phyloP scores from a whole-genome alignment of 306 rosid species.

The Corylus americana region DNA sequence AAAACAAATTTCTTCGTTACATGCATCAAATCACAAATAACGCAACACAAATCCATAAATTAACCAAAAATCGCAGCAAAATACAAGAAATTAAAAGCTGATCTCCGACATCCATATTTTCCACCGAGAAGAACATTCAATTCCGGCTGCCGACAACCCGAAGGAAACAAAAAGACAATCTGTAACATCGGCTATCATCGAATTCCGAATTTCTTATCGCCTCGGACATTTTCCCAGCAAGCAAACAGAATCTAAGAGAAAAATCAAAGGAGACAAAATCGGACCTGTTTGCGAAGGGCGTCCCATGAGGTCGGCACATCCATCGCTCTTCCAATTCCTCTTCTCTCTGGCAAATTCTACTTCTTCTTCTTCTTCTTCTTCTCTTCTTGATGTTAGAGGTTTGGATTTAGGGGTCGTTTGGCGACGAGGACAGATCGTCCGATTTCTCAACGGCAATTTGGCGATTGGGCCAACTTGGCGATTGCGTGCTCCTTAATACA shows the following conservation, averaged over 20 bases:
- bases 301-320: constrained; percentile 89
- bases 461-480: background rate
- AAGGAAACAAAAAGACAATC: constrained; percentile 14
- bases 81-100: constrained; percentile 5
- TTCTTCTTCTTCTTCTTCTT: background rate
- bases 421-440: constrained; percentile 58
- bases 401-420: constrained; percentile 40
- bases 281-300: constrained; percentile 93
- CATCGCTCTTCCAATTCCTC: constrained; percentile 44
- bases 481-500: constrained; percentile 30
- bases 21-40: background rate
- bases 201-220: constrained; percentile 14
- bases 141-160: constrained; percentile 17
- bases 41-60: constrained; percentile 14
- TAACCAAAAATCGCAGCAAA: background rate
- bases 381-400: background rate
- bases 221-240: background rate
- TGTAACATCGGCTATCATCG: background rate
- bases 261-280: background rate
- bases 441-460: constrained; percentile 42
- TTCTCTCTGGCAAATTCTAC: background rate
- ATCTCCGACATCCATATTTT: constrained; percentile 14
- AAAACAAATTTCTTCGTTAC: background rate
- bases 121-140: background rate
- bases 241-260: constrained; percentile 7